These are phyloP conservation scores for Ceratonia siliqua DNA, from an alignment of 306 rosid genomes.

Conservation along the genomic window DNA sequence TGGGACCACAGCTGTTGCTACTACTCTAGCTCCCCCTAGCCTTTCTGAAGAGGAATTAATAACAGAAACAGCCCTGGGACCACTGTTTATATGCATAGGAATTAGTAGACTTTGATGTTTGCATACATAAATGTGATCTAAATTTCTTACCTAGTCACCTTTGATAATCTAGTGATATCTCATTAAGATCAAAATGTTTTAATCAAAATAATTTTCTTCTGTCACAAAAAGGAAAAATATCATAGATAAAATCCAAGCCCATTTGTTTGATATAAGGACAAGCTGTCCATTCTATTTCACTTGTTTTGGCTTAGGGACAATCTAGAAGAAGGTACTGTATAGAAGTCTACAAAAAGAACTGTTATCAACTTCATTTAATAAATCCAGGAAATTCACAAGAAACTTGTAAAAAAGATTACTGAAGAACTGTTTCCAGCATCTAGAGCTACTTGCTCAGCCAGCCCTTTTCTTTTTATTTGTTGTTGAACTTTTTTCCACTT, in stretches of 20 bases:
- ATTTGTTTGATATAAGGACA: not conserved
- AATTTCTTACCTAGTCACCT: not conserved
- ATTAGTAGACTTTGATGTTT: slow-evolving; percentile 25
- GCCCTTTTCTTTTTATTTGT: not conserved
- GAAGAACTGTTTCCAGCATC: not conserved
- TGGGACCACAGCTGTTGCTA: slow-evolving; percentile 69
- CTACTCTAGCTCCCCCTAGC: slow-evolving; percentile 85
- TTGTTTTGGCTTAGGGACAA: slow-evolving; percentile 17
- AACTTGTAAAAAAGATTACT: not conserved
- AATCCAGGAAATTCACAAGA: not conserved
- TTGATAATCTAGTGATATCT: slow-evolving; percentile 13
- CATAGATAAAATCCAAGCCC: not conserved
- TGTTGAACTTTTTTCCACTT: not conserved
- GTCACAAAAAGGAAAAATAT: slow-evolving; percentile 2
- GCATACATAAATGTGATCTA: slow-evolving; percentile 13
- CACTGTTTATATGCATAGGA: slow-evolving; percentile 49
- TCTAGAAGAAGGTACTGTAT: not conserved
- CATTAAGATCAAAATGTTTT: not conserved
- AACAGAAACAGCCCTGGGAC: slow-evolving; percentile 92
- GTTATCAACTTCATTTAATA: slow-evolving; percentile 6
- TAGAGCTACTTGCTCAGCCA: not conserved
- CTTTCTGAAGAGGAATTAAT: slow-evolving; percentile 75
- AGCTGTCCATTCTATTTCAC: not conserved
- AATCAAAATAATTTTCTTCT: slow-evolving; percentile 15
- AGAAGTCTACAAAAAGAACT: not conserved